Base-by-base conservation (phyloP, 306 rosid genomes). In the Corylus americana region DNA sequence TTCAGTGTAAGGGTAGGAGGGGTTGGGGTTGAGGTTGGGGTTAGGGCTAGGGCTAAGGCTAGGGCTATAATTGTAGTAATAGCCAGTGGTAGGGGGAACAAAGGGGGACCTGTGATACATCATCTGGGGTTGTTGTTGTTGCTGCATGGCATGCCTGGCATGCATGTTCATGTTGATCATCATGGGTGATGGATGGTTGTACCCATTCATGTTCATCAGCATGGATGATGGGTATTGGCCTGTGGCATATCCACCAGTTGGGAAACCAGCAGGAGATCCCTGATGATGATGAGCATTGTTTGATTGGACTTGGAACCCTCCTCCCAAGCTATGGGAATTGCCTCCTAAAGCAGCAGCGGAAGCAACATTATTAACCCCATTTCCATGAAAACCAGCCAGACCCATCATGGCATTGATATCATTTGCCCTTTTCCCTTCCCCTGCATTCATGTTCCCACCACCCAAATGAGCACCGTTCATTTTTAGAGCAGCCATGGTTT, bases 81-180 rank as follows among this genome's bases (percentile, higher is more conserved):
- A 94, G 54, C 97, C 94, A 62, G 97, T 92, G 77, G 71, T 94
- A 0, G 97, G 85, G 27, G 98, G 94, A 79, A 89, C 54, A 31
- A 72, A 31, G 0, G 93, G 92, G 3, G 97, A 88, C 79, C 92
- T 91, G 35, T 94, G 89, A 82, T 91, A 92, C 98, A 94, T 91
- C 92, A 92, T 90, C 79, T 92, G 98, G 1, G 97, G 91, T 51
- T 90, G 98, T 5, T 5, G 45, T 42, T 42, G 45, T 42, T 42
- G 45, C 20, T 84, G 91, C 89, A 88, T 79, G n/a, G 73, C 90
- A 44, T 88, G 92, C 85, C 91, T 90, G 0, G 85, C 80, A 77
- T 87, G 89, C 84, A 88, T 74, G 81, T 85, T 85, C 92, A 90
- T 87, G 80, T 91, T 93, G 94, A 84, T 85, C 86, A 88, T 82